Evolutionary conservation across 441 rosid species (phyloP).

Genomic region (Pelargonium myrrhifolium): DNA sequence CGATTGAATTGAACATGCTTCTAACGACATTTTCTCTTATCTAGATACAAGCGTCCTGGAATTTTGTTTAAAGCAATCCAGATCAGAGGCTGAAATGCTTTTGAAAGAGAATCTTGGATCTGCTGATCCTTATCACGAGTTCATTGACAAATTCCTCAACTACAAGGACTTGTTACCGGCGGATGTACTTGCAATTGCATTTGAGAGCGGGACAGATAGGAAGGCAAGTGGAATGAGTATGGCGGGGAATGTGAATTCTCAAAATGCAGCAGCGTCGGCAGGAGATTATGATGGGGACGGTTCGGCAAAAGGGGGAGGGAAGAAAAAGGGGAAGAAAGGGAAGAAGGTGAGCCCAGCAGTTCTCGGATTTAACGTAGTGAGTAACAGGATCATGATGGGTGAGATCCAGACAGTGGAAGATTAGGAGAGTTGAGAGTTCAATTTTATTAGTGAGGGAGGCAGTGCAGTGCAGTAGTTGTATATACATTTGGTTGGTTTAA

Average conservation of each 20-base stretch:
- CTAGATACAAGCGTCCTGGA: slow-evolving; percentile 86
- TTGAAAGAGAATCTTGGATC: slow-evolving; percentile 76
- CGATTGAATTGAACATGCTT: background rate
- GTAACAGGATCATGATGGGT: slow-evolving; percentile 98
- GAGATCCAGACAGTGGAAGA: slow-evolving; percentile 91
- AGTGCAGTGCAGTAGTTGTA: too few species aligned
- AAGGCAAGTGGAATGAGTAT: slow-evolving; percentile 31
- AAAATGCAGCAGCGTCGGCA: slow-evolving; percentile 21
- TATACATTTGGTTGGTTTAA: slow-evolving; percentile 30
- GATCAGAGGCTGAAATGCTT: slow-evolving; percentile 87
- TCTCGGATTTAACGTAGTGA: slow-evolving; percentile 84
- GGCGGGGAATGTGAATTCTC: slow-evolving; percentile 35
- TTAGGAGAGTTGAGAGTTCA: slow-evolving; percentile 22
- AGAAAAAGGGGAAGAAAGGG: slow-evolving; percentile 82
- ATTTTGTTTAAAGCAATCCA: slow-evolving; percentile 84
- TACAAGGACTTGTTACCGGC: slow-evolving; percentile 67
- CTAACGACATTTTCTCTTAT: slow-evolving; percentile 7
- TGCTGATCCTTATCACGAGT: slow-evolving; percentile 65
- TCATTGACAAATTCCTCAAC: slow-evolving; percentile 86
- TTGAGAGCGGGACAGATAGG: slow-evolving; percentile 41
- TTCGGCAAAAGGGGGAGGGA: slow-evolving; percentile 58
- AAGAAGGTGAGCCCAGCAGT: slow-evolving; percentile 80
- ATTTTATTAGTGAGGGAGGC: slow-evolving; percentile 1
- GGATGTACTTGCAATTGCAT: slow-evolving; percentile 75
- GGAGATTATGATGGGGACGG: slow-evolving; percentile 31